These are phyloP conservation scores for Hortiboletus flavorubellus DNA, from an alignment of 768 basidiomycete genomes.

Conservation along the genomic window DNA sequence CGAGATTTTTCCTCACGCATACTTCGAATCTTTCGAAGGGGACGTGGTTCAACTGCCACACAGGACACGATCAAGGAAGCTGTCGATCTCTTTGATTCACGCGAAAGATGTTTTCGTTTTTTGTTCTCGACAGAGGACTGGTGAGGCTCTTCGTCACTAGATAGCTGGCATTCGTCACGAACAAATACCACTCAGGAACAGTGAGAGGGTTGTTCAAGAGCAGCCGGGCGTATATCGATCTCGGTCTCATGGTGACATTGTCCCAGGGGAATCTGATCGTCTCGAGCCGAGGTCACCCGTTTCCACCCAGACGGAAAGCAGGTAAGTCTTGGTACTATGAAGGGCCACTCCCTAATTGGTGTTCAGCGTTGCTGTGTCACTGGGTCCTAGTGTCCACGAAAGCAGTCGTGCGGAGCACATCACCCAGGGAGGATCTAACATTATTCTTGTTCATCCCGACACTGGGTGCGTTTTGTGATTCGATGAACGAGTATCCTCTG, in stretches of 20 bases:
- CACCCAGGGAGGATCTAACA: not conserved
- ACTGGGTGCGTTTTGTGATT: not conserved
- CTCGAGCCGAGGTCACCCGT: too few species aligned
- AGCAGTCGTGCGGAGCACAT: not conserved
- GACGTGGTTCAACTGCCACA: not conserved
- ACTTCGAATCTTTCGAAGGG: not conserved
- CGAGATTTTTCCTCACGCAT: not conserved
- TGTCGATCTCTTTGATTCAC: not conserved
- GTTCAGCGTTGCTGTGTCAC: not conserved
- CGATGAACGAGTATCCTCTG: not conserved
- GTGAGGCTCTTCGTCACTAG: not conserved
- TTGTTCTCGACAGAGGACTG: not conserved
- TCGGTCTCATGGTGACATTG: not conserved
- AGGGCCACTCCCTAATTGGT: not conserved
- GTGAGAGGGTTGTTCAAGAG: not conserved
- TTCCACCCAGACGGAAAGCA: not conserved
- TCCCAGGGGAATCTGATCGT: not conserved
- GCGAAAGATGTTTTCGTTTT: not conserved
- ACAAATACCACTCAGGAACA: not conserved
- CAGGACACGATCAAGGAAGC: not conserved
- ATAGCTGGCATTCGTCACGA: not conserved
- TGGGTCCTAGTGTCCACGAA: not conserved
- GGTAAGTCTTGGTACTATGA: not conserved
- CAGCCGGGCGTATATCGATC: not conserved
- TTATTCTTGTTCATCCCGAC: too few species aligned